Percentiles rank a stretch among this genome's conserved stretches.
phyloP scores from a whole-genome alignment of 768 basidiomycete species.

The Boletus subparvulus region DNA sequence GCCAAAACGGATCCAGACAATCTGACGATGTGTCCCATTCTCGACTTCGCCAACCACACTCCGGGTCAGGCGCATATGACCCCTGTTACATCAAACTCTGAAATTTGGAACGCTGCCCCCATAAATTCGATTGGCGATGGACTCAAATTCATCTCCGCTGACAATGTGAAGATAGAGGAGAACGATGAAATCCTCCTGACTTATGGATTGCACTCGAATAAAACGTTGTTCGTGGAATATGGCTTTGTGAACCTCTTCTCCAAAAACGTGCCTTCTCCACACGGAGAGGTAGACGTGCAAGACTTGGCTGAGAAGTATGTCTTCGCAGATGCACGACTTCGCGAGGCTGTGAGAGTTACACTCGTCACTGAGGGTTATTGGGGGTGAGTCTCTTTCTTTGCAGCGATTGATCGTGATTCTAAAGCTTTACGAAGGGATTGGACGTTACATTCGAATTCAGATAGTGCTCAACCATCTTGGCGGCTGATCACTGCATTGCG shows the following conservation, averaged over 20 bases:
- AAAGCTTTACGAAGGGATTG: conserved; percentile 57
- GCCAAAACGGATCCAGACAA: conserved; percentile 63
- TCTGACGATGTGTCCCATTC: conserved; percentile 81
- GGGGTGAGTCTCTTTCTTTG: conserved; percentile 54
- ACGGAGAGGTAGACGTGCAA: conserved; percentile 66
- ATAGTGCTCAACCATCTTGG: conserved; percentile 75
- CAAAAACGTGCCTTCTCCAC: conserved; percentile 25
- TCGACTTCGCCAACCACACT: conserved; percentile 90
- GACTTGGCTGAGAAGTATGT: conserved; percentile 53
- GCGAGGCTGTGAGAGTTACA: conserved; percentile 48
- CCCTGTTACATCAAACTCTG: conserved; percentile 39
- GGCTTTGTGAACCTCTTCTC: conserved; percentile 65
- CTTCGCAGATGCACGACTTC: conserved; percentile 38
- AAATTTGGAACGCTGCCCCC: conserved; percentile 39
- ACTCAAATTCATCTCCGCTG: conserved; percentile 52
- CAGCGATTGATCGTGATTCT: background rate
- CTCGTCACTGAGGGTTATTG: conserved; percentile 74
- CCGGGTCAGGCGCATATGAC: conserved; percentile 41
- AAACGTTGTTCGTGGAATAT: conserved; percentile 82
- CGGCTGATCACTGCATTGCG: conserved; percentile 72
- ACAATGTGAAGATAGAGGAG: conserved; percentile 37
- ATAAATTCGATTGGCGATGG: conserved; percentile 41
- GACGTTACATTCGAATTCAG: conserved; percentile 64
- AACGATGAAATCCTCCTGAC: conserved; percentile 72
- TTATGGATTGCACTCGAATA: conserved; percentile 81